Evolutionary conservation across 2,329 filamentous ascomycete genomes (phyloP), one percentile per base, ranked within the genome.

Genomic region (Harringtonia aguacate): DNA sequence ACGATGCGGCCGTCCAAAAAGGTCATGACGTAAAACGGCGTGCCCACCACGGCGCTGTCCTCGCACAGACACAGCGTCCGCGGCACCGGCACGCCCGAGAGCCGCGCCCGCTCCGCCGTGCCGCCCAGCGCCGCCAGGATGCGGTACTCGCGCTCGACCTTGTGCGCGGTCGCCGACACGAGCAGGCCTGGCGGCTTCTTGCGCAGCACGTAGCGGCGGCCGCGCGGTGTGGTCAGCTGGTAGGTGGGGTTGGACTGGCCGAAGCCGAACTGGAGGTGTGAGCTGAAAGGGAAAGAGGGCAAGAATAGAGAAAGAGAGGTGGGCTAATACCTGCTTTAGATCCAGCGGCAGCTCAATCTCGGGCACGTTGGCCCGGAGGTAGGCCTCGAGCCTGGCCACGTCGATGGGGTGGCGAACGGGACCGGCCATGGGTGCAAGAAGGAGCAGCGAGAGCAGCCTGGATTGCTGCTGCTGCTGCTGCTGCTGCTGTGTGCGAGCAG

Each of bases 161-260:
- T 85, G 69, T 98, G 92, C 10, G 92, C 92, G 3, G 90, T 90
- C 67, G 88, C 87, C 55, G 87, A 95, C 40, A 97, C 74, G 33
- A 98, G 81, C 66, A 83, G 80, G 51, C 92, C 92, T n/a, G 92
- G 90, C 1, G 92, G 92, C 68, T 97, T 97, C 75, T 98, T 97
- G 61, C 92, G 86, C 69, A 97, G 76, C 29, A 98, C 92, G 66
- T 82, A 95, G 58, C 81, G 79, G 53, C 69, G 63, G 41, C 80
- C 78, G 58, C 79, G 72, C 52, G 78, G 71, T 42, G 80, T 80
- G 15, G 81, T 94, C 57, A 97, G 73, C 57, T 90, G 86, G 67
- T 97, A 98, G 3, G 92, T 98, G 36, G 92, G 92, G 61, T 97
- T 98, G 46, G 87, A 95, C 67, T 97, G 92, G 48, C 92, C 92